A percentile compares a stretch with the other conserved stretches of the same genome.
These are phyloP conservation scores for Sicyos baderoa DNA, from an alignment of 306 rosid genomes.

Conservation along the genomic window DNA sequence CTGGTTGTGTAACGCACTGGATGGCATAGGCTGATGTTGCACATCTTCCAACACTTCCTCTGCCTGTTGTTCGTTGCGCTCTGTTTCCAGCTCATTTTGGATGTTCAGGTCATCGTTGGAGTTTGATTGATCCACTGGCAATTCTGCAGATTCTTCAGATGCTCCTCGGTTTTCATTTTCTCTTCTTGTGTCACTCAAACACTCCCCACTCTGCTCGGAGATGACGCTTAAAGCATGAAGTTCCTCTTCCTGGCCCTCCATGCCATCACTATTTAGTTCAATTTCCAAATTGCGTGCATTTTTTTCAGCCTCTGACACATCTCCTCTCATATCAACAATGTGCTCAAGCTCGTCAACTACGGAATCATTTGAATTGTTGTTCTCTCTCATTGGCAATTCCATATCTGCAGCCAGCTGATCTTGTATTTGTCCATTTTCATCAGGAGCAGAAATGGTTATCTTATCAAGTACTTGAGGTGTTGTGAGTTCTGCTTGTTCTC, in stretches of 20 bases:
- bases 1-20: neutral
- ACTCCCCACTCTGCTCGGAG: neutral
- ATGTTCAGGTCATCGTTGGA: neutral
- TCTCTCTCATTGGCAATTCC: neutral
- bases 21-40: neutral
- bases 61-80: neutral
- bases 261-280: neutral
- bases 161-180: neutral
- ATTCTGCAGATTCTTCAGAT: neutral
- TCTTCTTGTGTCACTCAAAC: neutral
- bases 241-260: neutral
- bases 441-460: neutral
- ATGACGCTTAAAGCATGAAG: neutral
- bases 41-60: neutral
- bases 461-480: neutral
- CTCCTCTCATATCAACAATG: conserved; percentile 1
- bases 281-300: neutral
- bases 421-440: conserved; percentile 2
- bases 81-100: neutral
- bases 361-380: neutral
- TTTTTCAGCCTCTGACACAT: neutral
- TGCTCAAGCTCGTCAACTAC: neutral
- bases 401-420: neutral
- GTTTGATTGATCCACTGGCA: neutral
- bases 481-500: neutral